Evolutionary conservation across 139 green algal species (phyloP), one percentile per base, ranked within the genome.

Genomic region (Pycnococcus provasolii): DNA sequence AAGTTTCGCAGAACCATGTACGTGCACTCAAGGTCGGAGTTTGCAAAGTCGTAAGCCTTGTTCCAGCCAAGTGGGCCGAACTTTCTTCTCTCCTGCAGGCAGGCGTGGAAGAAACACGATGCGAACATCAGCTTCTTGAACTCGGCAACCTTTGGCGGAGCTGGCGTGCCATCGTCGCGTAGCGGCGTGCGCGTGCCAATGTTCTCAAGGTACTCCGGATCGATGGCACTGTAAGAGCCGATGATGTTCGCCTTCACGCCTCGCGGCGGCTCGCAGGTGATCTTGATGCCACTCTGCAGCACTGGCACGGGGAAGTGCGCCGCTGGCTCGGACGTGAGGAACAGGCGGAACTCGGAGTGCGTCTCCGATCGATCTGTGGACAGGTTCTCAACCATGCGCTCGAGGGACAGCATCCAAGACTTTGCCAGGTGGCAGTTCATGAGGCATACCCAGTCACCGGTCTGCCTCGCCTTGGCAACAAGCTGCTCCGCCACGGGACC

Each of bases 31-130:
- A 95, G 59, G 78, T 95, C 88, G 15, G 62, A 72, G 7, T 80
- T 79, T 78, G 85, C 91, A 81, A 95, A 95, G 41, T 88, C 85
- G 70, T 95, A 95, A n/a, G 54, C 70, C 62, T 90, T 89, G 79
- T 95, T 95, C 87, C 87, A 95, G 2, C 88, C 88, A 13, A 93
- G 75, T 11, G 84, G 80, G 6, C 88, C 88, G 73, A 95, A 95
- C 80, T 93, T 93, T 53, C 86, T 73, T 9, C 88, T 79, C 73
- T 95, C 85, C 80, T 91, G 80, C 41, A 93, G 42, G 2, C 91
- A 69, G 0, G 85, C 85, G 60, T 95, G 88, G 75, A 92, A 90
- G 68, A 88, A 81, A 11, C 74, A 73, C 13, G 80, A 60, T 1
- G 70, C 63, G 46, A 91, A 90, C 2, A 90, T 62, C 48, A 95